A percentile compares a stretch with the other conserved stretches of the same genome.
These are phyloP conservation scores for Periconia macrospinosa DNA, from an alignment of 2,329 filamentous ascomycete genomes.

Conservation along the genomic window DNA sequence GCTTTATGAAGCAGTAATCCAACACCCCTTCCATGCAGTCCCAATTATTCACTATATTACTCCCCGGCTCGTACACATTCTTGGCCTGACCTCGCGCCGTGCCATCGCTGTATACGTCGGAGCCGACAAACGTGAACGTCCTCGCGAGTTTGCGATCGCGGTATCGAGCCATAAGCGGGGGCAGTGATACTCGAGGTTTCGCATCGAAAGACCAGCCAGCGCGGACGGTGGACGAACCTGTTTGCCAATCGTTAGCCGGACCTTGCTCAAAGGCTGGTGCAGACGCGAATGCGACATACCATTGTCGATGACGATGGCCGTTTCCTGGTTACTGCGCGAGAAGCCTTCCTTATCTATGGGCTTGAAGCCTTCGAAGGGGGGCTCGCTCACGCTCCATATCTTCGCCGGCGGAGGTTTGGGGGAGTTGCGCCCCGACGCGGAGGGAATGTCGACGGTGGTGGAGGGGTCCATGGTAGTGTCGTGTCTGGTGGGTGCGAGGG, in stretches of 20 bases:
- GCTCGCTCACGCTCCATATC: constrained; percentile 59
- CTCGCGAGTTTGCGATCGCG: constrained; percentile 90
- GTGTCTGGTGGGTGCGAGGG: not conserved
- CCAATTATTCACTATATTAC: constrained; percentile 94
- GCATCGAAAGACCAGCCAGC: constrained; percentile 95
- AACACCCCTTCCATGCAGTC: constrained; percentile 94
- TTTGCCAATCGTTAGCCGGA: constrained; percentile 13
- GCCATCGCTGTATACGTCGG: constrained; percentile 92
- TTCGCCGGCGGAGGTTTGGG: constrained; percentile 57
- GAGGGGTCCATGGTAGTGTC: constrained; percentile 39
- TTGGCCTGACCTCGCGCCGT: constrained; percentile 88
- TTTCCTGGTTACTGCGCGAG: constrained; percentile 61
- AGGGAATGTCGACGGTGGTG: constrained; percentile 42
- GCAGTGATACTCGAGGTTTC: constrained; percentile 75
- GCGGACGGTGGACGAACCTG: constrained; percentile 85
- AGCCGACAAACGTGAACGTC: constrained; percentile 88
- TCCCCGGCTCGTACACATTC: constrained; percentile 87
- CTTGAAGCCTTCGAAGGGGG: constrained; percentile 63
- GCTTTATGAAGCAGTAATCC: constrained; percentile 92
- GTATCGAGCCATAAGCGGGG: constrained; percentile 92
- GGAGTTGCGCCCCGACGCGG: constrained; percentile 48
- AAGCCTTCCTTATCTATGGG: constrained; percentile 68
- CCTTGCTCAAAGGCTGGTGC: constrained; percentile 1
- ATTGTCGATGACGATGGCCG: constrained; percentile 97
- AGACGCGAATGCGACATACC: constrained; percentile 55